Conservation (phyloP, 345 rosid species). For the Laguncularia racemosa region DNA sequence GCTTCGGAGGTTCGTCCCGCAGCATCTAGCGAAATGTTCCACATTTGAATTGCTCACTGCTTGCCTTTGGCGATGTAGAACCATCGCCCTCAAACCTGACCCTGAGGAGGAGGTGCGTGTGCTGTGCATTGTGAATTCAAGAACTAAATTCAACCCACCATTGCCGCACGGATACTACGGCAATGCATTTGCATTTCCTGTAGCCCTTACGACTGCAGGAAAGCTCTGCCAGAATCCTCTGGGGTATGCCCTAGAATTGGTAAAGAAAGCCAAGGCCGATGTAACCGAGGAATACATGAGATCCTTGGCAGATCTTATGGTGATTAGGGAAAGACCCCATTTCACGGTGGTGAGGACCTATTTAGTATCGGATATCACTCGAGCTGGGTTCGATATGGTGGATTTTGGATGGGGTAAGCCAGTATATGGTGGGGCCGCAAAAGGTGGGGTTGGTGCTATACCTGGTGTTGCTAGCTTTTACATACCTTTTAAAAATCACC, state of each 20-base stretch:
- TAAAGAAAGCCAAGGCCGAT: conserved; percentile 31
- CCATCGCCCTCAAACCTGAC: conserved; percentile 35
- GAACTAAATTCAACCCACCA: conserved; percentile 33
- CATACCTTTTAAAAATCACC: conserved; percentile 15
- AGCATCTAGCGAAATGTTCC: conserved; percentile 23
- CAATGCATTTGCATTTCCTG: conserved; percentile 33
- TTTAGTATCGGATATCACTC: conserved; percentile 34
- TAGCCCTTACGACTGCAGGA: conserved; percentile 27
- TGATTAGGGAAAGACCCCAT: conserved; percentile 31
- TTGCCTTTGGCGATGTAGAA: conserved; percentile 53
- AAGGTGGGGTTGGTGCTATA: conserved; percentile 30
- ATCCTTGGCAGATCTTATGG: conserved; percentile 46
- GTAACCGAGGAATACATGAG: conserved; percentile 53
- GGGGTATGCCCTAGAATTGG: conserved; percentile 35
- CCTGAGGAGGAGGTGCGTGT: conserved; percentile 44
- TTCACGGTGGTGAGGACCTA: conserved; percentile 20
- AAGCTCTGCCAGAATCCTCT: conserved; percentile 33
- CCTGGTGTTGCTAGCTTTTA: conserved; percentile 34
- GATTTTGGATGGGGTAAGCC: conserved; percentile 59
- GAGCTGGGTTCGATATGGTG: conserved; percentile 21
- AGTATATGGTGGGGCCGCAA: conserved; percentile 36
- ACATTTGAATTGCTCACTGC: conserved; percentile 38
- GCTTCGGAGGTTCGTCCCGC: conserved; percentile 27
- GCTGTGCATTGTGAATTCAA: conserved; percentile 30
- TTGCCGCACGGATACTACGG: conserved; percentile 47